A percentile compares a stretch with the other conserved stretches of the same genome.
phyloP scores from a whole-genome alignment of 257 asterid genomes.

The Apocynum venetum region DNA sequence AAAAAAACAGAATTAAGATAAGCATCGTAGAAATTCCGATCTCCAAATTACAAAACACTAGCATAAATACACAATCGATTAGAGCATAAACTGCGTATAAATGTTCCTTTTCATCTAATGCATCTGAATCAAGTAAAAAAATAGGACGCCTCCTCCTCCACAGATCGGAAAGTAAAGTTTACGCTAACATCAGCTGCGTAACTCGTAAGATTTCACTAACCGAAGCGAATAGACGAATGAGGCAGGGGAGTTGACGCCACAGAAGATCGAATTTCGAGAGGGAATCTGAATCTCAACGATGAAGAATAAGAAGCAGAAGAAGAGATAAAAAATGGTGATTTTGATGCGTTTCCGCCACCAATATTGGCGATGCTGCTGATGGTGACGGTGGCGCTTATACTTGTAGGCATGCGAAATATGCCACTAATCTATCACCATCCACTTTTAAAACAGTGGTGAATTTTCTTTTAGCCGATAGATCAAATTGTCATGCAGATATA shows the following conservation, averaged over 20 bases:
- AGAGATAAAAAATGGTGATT: slow-evolving; percentile 1
- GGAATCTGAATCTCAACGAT: neutral
- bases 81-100: neutral
- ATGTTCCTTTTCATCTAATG: neutral
- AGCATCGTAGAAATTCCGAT: neutral
- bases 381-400: slow-evolving; percentile 7
- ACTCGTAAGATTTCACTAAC: neutral
- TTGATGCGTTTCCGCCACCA: slow-evolving; percentile 11
- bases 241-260: neutral
- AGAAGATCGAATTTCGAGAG: neutral
- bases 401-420: neutral
- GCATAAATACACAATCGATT: neutral
- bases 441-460: neutral
- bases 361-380: neutral
- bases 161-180: neutral
- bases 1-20: neutral
- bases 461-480: too few relatives aligned
- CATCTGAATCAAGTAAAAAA: neutral
- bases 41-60: neutral
- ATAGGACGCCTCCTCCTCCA: neutral
- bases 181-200: neutral
- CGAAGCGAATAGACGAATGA: slow-evolving; percentile 10
- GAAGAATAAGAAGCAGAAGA: neutral
- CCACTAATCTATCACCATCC: neutral
- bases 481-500: too few relatives aligned